Conservation (phyloP, 1,284 basidiomycete species). For the Sanghuangporus weigelae region DNA sequence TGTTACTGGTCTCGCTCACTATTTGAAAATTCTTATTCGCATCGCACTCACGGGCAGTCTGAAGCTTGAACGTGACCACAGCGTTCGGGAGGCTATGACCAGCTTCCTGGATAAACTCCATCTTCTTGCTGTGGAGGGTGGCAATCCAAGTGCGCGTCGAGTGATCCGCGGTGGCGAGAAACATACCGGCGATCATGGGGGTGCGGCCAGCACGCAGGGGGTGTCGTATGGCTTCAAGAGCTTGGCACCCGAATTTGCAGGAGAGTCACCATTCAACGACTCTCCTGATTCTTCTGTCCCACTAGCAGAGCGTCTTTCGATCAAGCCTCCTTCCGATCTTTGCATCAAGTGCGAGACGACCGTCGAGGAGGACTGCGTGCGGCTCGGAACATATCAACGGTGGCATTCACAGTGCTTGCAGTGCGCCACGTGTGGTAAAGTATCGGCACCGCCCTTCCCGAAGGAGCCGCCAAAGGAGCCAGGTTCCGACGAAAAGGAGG, state of each 20-base stretch:
- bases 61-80: conserved; percentile 90
- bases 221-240: conserved; percentile 87
- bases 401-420: conserved; percentile 95
- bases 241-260: conserved; percentile 82
- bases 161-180: conserved; percentile 66
- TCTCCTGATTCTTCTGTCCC: conserved; percentile 36
- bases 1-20: conserved; percentile 97
- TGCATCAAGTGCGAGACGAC: conserved; percentile 87
- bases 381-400: conserved; percentile 88
- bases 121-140: conserved; percentile 83
- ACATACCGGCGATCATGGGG: conserved; percentile 34
- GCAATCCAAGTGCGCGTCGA: conserved; percentile 70
- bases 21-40: conserved; percentile 98
- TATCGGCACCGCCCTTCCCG: conserved; percentile 56
- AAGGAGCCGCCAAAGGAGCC: conserved; percentile 44
- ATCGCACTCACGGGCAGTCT: conserved; percentile 96
- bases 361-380: conserved; percentile 95
- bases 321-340: conserved; percentile 77
- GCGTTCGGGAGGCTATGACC: conserved; percentile 77
- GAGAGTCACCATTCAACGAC: conserved; percentile 71
- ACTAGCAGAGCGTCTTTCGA: conserved; percentile 45
- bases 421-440: conserved; percentile 77
- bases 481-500: conserved; percentile 37
- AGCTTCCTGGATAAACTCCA: conserved; percentile 92
- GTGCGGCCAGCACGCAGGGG: conserved; percentile 62